Conservation (phyloP, 371 early-diverging fungal species). For the Zychaea mexicana region DNA sequence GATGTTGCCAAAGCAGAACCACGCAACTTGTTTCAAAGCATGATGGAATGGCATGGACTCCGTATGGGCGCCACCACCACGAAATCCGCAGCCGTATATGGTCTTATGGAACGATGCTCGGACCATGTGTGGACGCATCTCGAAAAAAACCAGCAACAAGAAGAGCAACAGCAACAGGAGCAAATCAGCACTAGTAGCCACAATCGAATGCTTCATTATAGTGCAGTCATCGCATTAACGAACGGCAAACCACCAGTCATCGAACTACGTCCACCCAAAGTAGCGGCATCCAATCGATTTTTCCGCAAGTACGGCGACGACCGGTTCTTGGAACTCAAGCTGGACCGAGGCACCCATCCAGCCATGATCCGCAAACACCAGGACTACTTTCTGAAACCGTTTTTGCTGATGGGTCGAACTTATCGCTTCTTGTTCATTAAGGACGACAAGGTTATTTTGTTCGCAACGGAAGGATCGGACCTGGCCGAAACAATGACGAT, state of each 20-base stretch:
- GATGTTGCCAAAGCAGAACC: slow-evolving; percentile 21
- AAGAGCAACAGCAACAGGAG: not conserved
- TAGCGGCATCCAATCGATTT: slow-evolving; percentile 42
- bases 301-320: slow-evolving; percentile 45
- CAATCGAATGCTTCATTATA: slow-evolving; percentile 33
- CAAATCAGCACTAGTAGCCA: not conserved
- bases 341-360: slow-evolving; percentile 15
- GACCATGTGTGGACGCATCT: slow-evolving; percentile 35
- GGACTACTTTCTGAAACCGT: slow-evolving; percentile 31
- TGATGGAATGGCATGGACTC: slow-evolving; percentile 34
- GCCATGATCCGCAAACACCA: slow-evolving; percentile 9
- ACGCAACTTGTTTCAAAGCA: slow-evolving; percentile 20
- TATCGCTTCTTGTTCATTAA: slow-evolving; percentile 44
- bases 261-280: slow-evolving; percentile 24
- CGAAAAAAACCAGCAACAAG: not conserved
- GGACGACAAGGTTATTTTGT: slow-evolving; percentile 33
- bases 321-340: slow-evolving; percentile 40
- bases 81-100: not conserved
- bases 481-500: slow-evolving; percentile 25
- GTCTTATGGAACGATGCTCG: slow-evolving; percentile 32
- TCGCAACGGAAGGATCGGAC: slow-evolving; percentile 44
- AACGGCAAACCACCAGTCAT: slow-evolving; percentile 18
- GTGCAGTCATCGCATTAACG: slow-evolving; percentile 20
- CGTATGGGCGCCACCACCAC: not conserved
- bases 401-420: slow-evolving; percentile 38